Evolutionary conservation across 2,329 filamentous ascomycete species (phyloP).

Genomic region (Aspergillus tamarii): DNA sequence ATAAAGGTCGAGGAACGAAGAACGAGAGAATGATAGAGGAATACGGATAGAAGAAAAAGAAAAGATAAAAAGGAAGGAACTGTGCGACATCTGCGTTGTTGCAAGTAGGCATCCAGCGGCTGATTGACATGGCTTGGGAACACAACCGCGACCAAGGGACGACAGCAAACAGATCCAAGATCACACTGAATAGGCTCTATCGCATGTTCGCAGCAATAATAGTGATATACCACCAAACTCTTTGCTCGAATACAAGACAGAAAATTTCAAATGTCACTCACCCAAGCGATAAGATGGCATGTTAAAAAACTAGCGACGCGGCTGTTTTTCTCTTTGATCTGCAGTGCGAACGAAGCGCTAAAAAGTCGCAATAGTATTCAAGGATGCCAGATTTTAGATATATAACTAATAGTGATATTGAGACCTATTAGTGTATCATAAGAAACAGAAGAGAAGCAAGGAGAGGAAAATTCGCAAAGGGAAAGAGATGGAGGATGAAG

Average conservation of each 20-base stretch:
- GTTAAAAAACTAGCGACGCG: background rate
- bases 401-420: too few relatives aligned
- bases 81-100: background rate
- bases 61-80: background rate
- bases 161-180: background rate
- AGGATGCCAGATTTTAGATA: background rate
- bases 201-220: background rate
- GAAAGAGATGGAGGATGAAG: slow-evolving; percentile 7
- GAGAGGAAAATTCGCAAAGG: background rate
- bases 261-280: slow-evolving; percentile 9
- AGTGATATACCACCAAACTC: background rate
- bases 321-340: background rate
- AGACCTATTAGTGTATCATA: background rate
- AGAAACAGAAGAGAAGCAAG: slow-evolving; percentile 6
- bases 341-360: slow-evolving; percentile 9
- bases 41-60: background rate
- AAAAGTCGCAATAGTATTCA: background rate
- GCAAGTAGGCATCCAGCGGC: background rate
- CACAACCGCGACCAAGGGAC: background rate
- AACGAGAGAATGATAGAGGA: background rate
- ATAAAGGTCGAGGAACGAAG: background rate
- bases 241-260: background rate
- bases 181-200: background rate
- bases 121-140: background rate
- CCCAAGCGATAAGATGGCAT: slow-evolving; percentile 24